Evolutionary conservation across 2,329 filamentous ascomycete genomes (phyloP).

Genomic region (Shiraia sp.): DNA sequence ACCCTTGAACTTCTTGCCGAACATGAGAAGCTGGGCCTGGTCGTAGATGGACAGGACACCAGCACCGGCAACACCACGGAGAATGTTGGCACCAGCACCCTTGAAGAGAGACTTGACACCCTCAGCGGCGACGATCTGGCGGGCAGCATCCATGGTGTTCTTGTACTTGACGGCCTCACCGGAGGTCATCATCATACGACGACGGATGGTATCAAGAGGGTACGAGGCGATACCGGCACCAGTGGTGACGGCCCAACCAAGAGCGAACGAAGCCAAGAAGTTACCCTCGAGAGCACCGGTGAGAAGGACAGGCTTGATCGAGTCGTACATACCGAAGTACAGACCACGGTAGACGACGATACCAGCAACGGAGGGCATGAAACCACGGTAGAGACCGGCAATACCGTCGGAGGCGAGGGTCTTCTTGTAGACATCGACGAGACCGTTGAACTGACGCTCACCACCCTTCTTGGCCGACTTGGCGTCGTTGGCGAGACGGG

Average conservation of each 20-base stretch:
- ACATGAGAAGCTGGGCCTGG: slow-evolving; percentile 97
- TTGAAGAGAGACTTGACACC: slow-evolving; percentile 99
- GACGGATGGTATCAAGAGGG: slow-evolving; percentile 99
- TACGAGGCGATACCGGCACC: slow-evolving; percentile 99
- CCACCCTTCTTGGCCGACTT: slow-evolving; percentile 97
- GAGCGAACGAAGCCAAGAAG: slow-evolving; percentile 99
- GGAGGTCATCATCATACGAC: slow-evolving; percentile 99
- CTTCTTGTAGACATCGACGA: slow-evolving; percentile 99
- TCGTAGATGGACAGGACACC: slow-evolving; percentile 99
- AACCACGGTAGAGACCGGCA: slow-evolving; percentile 99
- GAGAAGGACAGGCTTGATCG: slow-evolving; percentile 98
- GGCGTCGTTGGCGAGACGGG: slow-evolving; percentile 99
- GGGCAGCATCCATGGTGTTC: slow-evolving; percentile 90
- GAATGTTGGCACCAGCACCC: slow-evolving; percentile 99
- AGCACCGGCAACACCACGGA: slow-evolving; percentile 99
- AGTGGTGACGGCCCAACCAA: slow-evolving; percentile 99
- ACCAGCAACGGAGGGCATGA: slow-evolving; percentile 98
- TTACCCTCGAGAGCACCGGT: slow-evolving; percentile 90
- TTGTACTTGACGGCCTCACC: slow-evolving; percentile 99
- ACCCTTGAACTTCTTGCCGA: slow-evolving; percentile 98
- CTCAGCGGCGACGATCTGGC: slow-evolving; percentile 94
- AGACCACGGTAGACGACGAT: slow-evolving; percentile 99
- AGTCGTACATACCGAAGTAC: slow-evolving; percentile 99
- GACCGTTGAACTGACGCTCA: slow-evolving; percentile 99
- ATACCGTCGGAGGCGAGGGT: slow-evolving; percentile 98